A percentile compares a stretch with the other conserved stretches of the same genome.
These are phyloP conservation scores for Sarocladiaceae sp. DNA, from an alignment of 2,329 filamentous ascomycete genomes.

Conservation along the genomic window DNA sequence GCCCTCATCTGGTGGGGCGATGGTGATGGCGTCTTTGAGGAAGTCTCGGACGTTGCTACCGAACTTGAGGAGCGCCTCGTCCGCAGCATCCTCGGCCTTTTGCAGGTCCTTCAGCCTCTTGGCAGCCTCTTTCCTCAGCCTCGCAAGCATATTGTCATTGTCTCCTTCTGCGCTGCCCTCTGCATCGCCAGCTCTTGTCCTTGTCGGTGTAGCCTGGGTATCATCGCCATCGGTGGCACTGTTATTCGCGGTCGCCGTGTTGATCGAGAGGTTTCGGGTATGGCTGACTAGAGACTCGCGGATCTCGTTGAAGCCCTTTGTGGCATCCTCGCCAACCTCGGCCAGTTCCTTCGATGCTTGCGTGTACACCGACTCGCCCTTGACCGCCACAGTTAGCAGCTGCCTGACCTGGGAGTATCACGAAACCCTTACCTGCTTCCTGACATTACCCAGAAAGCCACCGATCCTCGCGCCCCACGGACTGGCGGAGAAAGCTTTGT, in stretches of 20 bases:
- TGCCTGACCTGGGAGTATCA: conserved; percentile 3
- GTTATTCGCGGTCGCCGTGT: conserved; percentile 24
- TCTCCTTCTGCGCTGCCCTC: conserved; percentile 32
- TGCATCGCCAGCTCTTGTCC: conserved; percentile 29
- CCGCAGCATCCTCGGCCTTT: conserved; percentile 87
- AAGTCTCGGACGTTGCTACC: conserved; percentile 86
- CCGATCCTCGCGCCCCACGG: conserved; percentile 87
- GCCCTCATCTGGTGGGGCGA: conserved; percentile 64
- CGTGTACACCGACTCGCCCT: conserved; percentile 78
- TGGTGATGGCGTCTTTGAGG: conserved; percentile 80
- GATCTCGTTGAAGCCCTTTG: conserved; percentile 69
- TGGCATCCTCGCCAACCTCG: conserved; percentile 72
- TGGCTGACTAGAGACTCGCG: conserved; percentile 62
- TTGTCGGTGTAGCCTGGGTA: conserved; percentile 42
- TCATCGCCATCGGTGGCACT: conserved; percentile 22
- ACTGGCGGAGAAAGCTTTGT: conserved; percentile 85
- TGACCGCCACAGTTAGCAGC: conserved; percentile 12
- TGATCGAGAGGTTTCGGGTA: conserved; percentile 67
- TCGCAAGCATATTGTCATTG: conserved; percentile 63
- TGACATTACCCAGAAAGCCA: conserved; percentile 83
- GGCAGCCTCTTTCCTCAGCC: conserved; percentile 69
- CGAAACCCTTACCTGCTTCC: conserved; percentile 65
- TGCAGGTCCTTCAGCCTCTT: conserved; percentile 86
- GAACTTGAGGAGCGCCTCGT: conserved; percentile 89
- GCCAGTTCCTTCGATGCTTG: conserved; percentile 71